Evolutionary conservation across 2,329 filamentous ascomycete species (phyloP), one percentile per base, ranked within the genome.

Genomic region (Paraphaeosphaeria minitans): DNA sequence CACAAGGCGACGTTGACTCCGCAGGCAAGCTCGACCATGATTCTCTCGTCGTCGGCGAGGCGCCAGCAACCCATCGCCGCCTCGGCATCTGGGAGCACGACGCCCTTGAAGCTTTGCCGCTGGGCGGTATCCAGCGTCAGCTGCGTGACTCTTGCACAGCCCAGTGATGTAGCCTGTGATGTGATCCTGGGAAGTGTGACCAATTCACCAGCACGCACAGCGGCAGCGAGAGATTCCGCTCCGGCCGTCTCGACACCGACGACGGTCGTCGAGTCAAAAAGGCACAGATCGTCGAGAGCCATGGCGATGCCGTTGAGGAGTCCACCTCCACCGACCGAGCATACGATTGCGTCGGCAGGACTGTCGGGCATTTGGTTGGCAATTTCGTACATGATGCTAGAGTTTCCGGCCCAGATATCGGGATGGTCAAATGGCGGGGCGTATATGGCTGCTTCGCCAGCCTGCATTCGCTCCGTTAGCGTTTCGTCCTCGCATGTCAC

Each of bases 21-120:
- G 74, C 94, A 97, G 0, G 93, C 88, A 37, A 89, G 81, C 79
- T 98, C 94, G 3, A 97, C 91, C 57, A 97, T 80, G 57, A 94
- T 79, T 27, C 90, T 81, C 67, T 93, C 91, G 60, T 96, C 92
- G 64, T 97, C 90, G 10, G 91, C 89, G 61, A 97, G 88, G 24
- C 86, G 82, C 69, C 89, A 87, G 55, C 89, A 90, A 2, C 88
- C 93, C 77, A 88, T 85, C 21, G 91, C 92, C 0, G 94, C 93
- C 69, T 95, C 91, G 3, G 87, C 87, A 68, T 96, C 92, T 2
- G 82, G 83, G 9, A 95, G 80, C 0, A 92, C 89, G 2, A 85
- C 78, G 61, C 84, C 87, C 39, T 81, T 81, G 24, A 89, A 84
- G 45, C 81, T 80, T 39, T 84, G 74, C 1, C 79, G 71, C 45